Evolutionary conservation across 768 basidiomycete species (phyloP), one percentile per base, ranked within the genome.

Genomic region (Plicaturopsis crispa): DNA sequence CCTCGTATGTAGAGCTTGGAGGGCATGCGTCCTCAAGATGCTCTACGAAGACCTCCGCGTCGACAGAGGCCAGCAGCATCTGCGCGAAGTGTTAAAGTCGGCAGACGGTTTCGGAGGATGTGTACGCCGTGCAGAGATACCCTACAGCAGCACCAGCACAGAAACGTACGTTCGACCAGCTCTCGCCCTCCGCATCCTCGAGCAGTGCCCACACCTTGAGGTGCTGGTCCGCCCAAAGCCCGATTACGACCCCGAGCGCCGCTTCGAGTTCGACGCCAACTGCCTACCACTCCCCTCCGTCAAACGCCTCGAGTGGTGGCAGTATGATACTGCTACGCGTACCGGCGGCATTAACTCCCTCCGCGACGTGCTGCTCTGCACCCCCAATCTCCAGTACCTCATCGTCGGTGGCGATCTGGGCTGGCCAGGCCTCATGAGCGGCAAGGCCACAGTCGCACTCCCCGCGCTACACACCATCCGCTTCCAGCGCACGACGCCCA

Each of bases 281-380:
- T 61, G 56, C 38, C 54, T 75, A 3, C 51, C 67, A 3, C 45
- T 81, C 11, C 59, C 64, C 16, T 70, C 71, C 16, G 61, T 84
- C 28, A 71, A 68, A 31, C 73, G 79, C 19, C 65, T 84, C 21
- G 80, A 83, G 35, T 84, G 80, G 79, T 82, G 78, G 76, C 70
- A 81, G 48, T 54, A 73, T 46, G 60, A 55, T 43, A 52, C 52
- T 20, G 68, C 67, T 24, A 80, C 80, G 16, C 71, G 75, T 26
- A 67, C 75, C 13, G 80, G 80, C 2, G 81, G 80, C 5, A 75
- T 83, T 43, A 83, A 84, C 54, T 76, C 72, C 5, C 59, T 84
- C 30, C 49, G 52, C 2, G 57, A 68, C 36, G 73, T 80, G 42
- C 66, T 84, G 18, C 58, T 53, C 6, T 59, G 56, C 33, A 54